These are phyloP conservation scores for Saksenaea oblongispora DNA, from an alignment of 371 early-diverging fungal species.

Conservation along the genomic window DNA sequence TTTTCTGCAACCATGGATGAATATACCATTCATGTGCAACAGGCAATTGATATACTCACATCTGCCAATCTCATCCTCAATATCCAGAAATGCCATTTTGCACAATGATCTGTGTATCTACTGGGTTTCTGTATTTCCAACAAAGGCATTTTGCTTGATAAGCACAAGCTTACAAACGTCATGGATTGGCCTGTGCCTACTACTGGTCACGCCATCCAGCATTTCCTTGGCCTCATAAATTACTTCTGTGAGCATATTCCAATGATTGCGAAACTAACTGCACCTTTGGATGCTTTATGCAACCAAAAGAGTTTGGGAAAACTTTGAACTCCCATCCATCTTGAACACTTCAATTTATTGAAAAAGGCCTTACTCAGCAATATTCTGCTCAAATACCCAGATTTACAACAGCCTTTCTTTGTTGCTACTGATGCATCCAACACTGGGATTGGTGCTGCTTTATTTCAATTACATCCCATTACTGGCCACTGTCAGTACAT, in stretches of 20 bases:
- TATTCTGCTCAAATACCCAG: conserved; percentile 8
- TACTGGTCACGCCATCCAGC: conserved; percentile 16
- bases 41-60: conserved; percentile 13
- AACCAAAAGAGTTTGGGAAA: not conserved
- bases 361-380: too few species aligned
- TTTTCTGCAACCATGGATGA: not conserved
- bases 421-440: conserved; percentile 39
- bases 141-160: conserved; percentile 10
- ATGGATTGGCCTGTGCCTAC: not conserved
- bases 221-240: conserved; percentile 19
- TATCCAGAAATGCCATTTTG: conserved; percentile 14
- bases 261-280: conserved; percentile 1
- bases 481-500: not conserved
- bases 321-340: not conserved
- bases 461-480: conserved; percentile 1
- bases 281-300: conserved; percentile 25
- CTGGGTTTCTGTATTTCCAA: conserved; percentile 5
- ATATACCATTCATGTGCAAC: conserved; percentile 8
- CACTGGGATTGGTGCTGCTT: conserved; percentile 27
- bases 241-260: conserved; percentile 23
- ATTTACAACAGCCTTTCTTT: conserved; percentile 15
- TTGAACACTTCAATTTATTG: not conserved
- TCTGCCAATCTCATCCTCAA: conserved; percentile 13
- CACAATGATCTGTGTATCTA: not conserved
- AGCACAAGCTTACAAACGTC: conserved; percentile 10